Evolutionary conservation across 2,329 filamentous ascomycete genomes (phyloP).

Genomic region (Xylaria sp.): DNA sequence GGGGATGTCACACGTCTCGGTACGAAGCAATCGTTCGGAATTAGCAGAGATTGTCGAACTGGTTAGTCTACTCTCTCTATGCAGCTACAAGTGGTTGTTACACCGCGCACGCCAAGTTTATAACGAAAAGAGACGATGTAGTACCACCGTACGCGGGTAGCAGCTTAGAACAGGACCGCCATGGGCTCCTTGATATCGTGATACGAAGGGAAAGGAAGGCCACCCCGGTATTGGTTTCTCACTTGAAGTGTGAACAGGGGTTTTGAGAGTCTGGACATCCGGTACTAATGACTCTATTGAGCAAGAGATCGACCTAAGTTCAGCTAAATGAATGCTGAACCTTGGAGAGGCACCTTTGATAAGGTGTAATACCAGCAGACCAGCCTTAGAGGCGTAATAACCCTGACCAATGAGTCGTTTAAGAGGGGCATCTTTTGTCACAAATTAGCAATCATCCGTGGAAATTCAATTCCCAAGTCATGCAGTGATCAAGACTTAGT

Average conservation of each 20-base stretch:
- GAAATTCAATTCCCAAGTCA: background rate
- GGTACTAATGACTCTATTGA: conserved; percentile 32
- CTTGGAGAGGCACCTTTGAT: background rate
- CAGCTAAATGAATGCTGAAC: conserved; percentile 29
- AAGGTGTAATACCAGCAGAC: background rate
- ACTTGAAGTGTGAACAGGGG: conserved; percentile 9
- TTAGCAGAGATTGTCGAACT: too few relatives aligned
- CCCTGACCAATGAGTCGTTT: background rate
- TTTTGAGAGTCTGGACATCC: conserved; percentile 44
- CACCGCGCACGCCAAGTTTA: too few relatives aligned
- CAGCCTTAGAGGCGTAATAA: background rate
- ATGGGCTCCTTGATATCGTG: background rate
- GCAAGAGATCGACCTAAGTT: conserved; percentile 49
- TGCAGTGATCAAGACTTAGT: background rate
- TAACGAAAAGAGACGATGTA: background rate
- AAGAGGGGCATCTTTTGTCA: background rate
- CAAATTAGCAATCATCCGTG: background rate
- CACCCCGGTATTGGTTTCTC: background rate
- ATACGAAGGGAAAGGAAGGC: background rate
- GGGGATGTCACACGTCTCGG: background rate
- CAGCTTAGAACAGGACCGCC: background rate
- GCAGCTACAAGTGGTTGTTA: too few relatives aligned
- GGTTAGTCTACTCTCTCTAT: too few relatives aligned
- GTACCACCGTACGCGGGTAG: background rate
- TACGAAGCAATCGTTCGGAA: too few relatives aligned